These are phyloP conservation scores for Casuarina glauca DNA, from an alignment of 306 rosid species.

Conservation along the genomic window DNA sequence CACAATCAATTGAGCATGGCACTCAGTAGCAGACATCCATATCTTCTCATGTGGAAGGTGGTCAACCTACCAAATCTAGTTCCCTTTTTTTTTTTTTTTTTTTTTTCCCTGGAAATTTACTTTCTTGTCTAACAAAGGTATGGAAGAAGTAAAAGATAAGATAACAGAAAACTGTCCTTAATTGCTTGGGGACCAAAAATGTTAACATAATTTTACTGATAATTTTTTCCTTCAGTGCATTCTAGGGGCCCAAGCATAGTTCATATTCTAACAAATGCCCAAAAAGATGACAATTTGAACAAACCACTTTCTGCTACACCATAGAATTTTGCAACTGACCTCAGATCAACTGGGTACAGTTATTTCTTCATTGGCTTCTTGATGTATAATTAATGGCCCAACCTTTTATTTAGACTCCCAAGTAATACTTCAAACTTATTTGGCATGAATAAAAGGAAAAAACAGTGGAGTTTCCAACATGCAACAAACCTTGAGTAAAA, in stretches of 20 bases:
- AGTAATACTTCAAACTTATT: not conserved
- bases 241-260: not conserved
- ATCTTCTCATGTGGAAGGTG: too few relatives aligned
- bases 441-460: slow-evolving; percentile 8
- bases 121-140: too few relatives aligned
- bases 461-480: slow-evolving; percentile 10
- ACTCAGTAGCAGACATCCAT: too few relatives aligned
- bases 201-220: too few relatives aligned
- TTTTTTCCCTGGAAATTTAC: too few relatives aligned
- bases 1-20: too few relatives aligned
- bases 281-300: not conserved
- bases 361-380: not conserved
- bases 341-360: not conserved
- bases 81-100: not conserved
- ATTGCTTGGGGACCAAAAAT: too few relatives aligned
- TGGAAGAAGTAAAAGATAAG: too few relatives aligned
- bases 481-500: slow-evolving; percentile 68
- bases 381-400: not conserved
- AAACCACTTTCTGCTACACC: not conserved
- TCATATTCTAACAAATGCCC: not conserved
- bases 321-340: not conserved
- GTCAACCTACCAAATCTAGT: too few relatives aligned
- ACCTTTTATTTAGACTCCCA: not conserved
- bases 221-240: not conserved
- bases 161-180: too few relatives aligned